phyloP scores from a whole-genome alignment of 768 basidiomycete species.

The Cystofilobasidium macerans region DNA sequence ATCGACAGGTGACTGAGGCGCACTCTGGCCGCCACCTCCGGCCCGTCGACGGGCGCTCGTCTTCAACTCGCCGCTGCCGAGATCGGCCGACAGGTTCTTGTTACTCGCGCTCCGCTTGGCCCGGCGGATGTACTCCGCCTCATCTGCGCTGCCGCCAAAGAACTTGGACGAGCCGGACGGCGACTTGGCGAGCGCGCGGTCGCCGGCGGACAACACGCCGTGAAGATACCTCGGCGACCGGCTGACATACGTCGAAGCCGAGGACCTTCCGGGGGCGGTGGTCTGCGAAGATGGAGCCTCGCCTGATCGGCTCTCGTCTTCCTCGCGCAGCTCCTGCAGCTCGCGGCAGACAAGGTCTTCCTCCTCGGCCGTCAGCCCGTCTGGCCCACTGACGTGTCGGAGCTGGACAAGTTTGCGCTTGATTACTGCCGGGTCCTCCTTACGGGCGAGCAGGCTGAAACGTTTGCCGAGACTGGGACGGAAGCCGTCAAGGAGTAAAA shows the following conservation, averaged over 20 bases:
- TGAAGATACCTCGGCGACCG: not conserved
- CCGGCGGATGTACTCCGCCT: not conserved
- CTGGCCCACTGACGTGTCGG: not conserved
- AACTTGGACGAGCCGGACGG: constrained; percentile 6
- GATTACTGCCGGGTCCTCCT: not conserved
- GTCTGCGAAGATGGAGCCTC: not conserved
- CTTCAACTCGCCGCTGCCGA: not conserved
- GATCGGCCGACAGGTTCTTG: not conserved
- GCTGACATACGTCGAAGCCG: not conserved
- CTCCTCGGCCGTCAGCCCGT: constrained; percentile 9
- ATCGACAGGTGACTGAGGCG: no score
- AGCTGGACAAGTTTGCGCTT: constrained; percentile 15
- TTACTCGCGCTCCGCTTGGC: constrained; percentile 1
- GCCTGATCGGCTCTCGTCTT: no score
- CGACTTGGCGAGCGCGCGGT: not conserved
- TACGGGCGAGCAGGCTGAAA: constrained; percentile 18
- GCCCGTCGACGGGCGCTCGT: not conserved
- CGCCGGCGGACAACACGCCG: not conserved
- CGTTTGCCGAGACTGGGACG: constrained; percentile 11
- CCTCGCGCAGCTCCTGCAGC: constrained; percentile 13
- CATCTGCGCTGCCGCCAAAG: constrained; percentile 11
- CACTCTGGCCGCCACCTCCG: no score
- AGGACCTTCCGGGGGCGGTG: not conserved
- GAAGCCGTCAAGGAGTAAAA: not conserved
- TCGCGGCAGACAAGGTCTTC: constrained; percentile 21